These are phyloP conservation scores for Calonectria pseudoreteaudii DNA, from an alignment of 2,329 filamentous ascomycete species.

Conservation along the genomic window DNA sequence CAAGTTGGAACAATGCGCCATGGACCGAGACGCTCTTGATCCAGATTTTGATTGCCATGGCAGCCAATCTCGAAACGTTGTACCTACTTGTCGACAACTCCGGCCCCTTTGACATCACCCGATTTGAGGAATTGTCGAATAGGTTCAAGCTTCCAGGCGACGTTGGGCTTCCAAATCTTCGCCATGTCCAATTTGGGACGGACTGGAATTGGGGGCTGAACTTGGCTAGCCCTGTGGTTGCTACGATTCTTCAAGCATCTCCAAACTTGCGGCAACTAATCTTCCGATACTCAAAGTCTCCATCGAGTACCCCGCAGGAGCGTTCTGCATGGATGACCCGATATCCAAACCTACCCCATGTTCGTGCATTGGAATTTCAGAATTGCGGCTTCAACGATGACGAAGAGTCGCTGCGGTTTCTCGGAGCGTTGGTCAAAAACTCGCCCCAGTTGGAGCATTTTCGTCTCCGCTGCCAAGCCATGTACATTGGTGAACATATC, in stretches of 20 bases:
- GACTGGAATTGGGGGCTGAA: not conserved
- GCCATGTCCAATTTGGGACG: not conserved
- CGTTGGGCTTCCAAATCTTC: not conserved
- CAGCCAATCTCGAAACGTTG: not conserved
- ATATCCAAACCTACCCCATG: not conserved
- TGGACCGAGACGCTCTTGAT: not conserved
- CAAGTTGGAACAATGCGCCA: not conserved
- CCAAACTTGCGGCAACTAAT: not conserved
- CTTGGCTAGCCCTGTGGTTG: not conserved
- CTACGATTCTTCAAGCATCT: not conserved
- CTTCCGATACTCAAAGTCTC: not conserved
- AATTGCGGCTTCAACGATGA: not conserved
- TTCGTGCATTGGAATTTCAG: conserved; percentile 3
- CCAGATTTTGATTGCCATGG: not conserved
- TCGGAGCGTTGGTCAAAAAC: not conserved
- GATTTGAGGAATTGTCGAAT: not conserved
- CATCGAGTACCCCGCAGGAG: too few species aligned
- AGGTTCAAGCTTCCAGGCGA: not conserved
- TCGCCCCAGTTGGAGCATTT: not conserved
- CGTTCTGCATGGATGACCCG: too few species aligned
- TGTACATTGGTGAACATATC: not conserved
- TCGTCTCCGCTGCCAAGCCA: not conserved
- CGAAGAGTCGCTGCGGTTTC: not conserved
- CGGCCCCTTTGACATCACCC: not conserved
- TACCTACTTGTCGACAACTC: not conserved